Conservation (phyloP, 148 eudicot species). For the Salicornia ramosissima region DNA sequence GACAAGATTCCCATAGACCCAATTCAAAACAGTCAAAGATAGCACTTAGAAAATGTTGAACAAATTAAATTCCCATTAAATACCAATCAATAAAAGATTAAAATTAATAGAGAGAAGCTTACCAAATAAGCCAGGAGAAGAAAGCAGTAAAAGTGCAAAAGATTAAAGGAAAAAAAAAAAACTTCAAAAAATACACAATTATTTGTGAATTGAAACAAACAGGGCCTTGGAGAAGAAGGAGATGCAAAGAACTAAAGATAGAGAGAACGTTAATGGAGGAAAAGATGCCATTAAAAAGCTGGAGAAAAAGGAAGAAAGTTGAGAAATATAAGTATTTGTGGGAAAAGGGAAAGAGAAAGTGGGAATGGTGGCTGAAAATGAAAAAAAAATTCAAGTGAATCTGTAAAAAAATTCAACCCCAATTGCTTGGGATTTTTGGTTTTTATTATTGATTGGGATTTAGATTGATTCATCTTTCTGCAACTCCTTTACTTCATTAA, state of each 20-base stretch:
- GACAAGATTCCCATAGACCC: constrained; percentile 15
- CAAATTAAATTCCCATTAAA: constrained; percentile 15
- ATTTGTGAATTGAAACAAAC: constrained; percentile 8
- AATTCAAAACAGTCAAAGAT: constrained; percentile 22
- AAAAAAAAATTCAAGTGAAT: not conserved
- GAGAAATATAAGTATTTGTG: constrained; percentile 13
- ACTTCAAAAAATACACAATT: too few species aligned
- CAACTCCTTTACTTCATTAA: not conserved
- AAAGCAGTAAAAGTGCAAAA: constrained; percentile 2
- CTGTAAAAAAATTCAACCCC: not conserved
- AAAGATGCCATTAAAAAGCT: constrained; percentile 20
- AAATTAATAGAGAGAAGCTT: constrained; percentile 13
- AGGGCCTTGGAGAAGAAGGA: constrained; percentile 9
- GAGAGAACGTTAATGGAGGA: constrained; percentile 12
- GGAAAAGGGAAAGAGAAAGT: constrained; percentile 8
- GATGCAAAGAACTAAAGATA: not conserved
- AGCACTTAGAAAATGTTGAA: constrained; percentile 25
- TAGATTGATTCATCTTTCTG: not conserved
- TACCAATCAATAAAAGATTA: not conserved
- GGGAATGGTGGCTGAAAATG: constrained; percentile 24
- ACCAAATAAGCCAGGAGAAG: constrained; percentile 13
- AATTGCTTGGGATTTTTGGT: not conserved
- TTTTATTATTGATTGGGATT: too few species aligned
- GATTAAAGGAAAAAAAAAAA: not conserved
- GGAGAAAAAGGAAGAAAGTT: constrained; percentile 14